Base-by-base conservation (phyloP, 1,284 basidiomycete species). In the Cryptococcus neoformans region DNA sequence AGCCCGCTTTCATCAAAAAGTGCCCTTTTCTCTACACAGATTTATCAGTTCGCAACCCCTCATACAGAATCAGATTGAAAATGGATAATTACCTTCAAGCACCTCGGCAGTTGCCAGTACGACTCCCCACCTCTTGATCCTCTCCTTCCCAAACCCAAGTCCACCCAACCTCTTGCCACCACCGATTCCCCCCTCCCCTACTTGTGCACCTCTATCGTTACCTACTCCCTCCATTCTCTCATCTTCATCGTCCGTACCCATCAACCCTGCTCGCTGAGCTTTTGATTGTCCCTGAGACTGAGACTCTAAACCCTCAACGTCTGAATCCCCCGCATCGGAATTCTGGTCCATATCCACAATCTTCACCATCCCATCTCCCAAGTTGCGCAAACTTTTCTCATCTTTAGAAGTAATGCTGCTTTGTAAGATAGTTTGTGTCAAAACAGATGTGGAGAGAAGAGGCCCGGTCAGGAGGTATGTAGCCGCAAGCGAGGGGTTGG, bases 301-400 rank as follows among this genome's bases (percentile, higher is more conserved):
- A 51, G 46, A 7, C 10, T 47, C 46, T 17, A 28, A 28, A 4
- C 28, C 28, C 10, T 44, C 49, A 5, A 56, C 58, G 49, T 56
- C 55, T 5, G 54, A 54, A 16, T 55, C 55, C 10, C 51, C 56
- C 16, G 56, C 61, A 51, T 62, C 58, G 36, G 60, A 64, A 55
- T 67, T 64, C 44, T 71, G 59, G 55, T 76, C 74, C 72, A 74
- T 74, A 59, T 76, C 70, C 3, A 73, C 71, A 12, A 76, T 72
- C 41, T 60, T 62, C 8, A 76, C 62, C 51, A 57, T 58, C 11
- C 51, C 49, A 4, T 28, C 37, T 5, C 51, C 58, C 35, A 70
- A 50, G 52, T 67, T 60, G 4, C 64, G 62, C 2, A 72, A 57
- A 2, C 65, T 63, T 53, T 68, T 71, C 9, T 49, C 60, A 1